These are phyloP conservation scores for Falciphora oryzae DNA, from an alignment of 2,329 filamentous ascomycete species.

Conservation along the genomic window DNA sequence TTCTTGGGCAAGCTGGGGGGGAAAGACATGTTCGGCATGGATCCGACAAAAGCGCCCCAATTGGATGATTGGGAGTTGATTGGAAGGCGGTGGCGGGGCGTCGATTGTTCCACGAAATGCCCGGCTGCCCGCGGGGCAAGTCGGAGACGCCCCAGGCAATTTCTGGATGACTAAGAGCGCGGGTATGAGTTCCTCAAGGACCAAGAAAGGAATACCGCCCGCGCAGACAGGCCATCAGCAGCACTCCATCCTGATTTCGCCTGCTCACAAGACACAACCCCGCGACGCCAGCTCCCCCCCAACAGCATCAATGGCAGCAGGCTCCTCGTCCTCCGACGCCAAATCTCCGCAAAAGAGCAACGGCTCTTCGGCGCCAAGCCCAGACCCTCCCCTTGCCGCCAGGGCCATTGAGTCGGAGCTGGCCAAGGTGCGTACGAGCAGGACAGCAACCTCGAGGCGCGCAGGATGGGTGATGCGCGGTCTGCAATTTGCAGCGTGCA, in stretches of 20 bases:
- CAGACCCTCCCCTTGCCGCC: neutral
- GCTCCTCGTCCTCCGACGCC: neutral
- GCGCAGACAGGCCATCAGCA: too few species aligned
- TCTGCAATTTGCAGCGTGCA: neutral
- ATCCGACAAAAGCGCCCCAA: neutral
- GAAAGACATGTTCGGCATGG: neutral
- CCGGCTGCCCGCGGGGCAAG: neutral
- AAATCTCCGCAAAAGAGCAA: neutral
- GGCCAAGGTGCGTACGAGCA: slow-evolving; percentile 3
- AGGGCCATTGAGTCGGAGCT: slow-evolving; percentile 5
- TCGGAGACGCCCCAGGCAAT: neutral
- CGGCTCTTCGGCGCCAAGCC: slow-evolving; percentile 1
- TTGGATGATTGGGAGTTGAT: neutral
- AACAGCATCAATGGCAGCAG: neutral
- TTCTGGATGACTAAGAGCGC: neutral
- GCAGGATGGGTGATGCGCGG: neutral
- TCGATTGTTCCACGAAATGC: neutral
- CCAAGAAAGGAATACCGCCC: neutral
- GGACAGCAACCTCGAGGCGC: neutral
- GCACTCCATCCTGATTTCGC: neutral
- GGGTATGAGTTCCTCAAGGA: neutral
- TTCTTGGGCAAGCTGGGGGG: neutral
- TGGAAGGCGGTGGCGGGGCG: too few species aligned
- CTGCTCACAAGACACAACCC: neutral
- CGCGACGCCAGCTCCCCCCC: too few species aligned